Percentiles rank a stretch among this genome's conserved stretches.
Evolutionary conservation across 2,329 filamentous ascomycete species (phyloP).

Genomic region (Clonostachys chloroleuca): DNA sequence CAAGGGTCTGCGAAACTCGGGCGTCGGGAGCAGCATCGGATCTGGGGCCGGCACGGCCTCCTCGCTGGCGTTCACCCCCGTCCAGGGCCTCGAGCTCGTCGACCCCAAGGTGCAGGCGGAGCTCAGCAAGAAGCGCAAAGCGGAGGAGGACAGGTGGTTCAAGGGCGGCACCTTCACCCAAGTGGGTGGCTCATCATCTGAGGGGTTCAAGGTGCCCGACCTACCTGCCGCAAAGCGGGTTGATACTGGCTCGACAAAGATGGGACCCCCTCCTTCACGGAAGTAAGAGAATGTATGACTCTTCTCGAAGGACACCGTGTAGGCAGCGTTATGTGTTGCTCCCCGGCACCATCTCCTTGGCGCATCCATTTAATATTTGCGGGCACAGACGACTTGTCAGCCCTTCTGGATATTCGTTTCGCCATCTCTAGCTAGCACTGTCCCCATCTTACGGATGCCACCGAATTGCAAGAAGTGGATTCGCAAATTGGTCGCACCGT

Average conservation of each 20-base stretch:
- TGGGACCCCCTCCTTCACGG: conserved; percentile 19
- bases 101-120: conserved; percentile 89
- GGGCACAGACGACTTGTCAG: too few relatives aligned
- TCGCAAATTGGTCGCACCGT: too few relatives aligned
- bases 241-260: conserved; percentile 25
- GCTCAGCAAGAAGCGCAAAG: conserved; percentile 84
- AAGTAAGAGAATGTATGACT: too few relatives aligned
- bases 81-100: conserved; percentile 91
- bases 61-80: conserved; percentile 87
- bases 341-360: too few relatives aligned
- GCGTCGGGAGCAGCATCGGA: conserved; percentile 69
- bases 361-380: too few relatives aligned
- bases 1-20: conserved; percentile 74
- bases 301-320: too few relatives aligned
- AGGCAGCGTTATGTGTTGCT: too few relatives aligned
- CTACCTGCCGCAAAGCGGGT: conserved; percentile 71
- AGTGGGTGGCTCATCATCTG: conserved; percentile 50
- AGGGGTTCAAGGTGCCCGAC: conserved; percentile 78
- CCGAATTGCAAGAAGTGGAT: too few relatives aligned
- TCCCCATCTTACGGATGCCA: too few relatives aligned
- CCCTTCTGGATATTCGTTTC: too few relatives aligned
- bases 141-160: conserved; percentile 94
- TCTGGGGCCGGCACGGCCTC: conserved; percentile 67
- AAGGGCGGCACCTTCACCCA: conserved; percentile 97
- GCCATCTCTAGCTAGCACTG: too few relatives aligned